phyloP scores from a whole-genome alignment of 495 filamentous ascomycete species.

The Entonaema liquescens region DNA sequence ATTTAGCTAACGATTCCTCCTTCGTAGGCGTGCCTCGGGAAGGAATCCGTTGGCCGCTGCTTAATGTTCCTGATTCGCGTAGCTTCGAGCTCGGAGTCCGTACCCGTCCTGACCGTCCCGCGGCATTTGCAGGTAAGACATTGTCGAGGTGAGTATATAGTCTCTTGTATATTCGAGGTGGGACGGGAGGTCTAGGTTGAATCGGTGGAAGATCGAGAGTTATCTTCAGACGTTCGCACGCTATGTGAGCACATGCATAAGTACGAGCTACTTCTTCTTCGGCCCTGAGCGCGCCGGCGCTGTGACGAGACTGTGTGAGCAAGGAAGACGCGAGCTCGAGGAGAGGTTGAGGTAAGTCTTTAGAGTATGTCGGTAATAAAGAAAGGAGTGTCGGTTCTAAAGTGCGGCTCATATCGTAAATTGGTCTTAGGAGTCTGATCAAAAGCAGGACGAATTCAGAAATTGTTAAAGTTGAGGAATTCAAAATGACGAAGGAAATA shows the following conservation, averaged over 20 bases:
- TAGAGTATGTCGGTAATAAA: slow-evolving; percentile 79
- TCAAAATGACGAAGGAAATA: slow-evolving; percentile 5
- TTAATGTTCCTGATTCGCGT: slow-evolving; percentile 37
- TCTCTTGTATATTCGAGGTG: slow-evolving; percentile 83
- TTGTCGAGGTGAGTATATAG: slow-evolving; percentile 82
- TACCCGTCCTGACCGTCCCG: slow-evolving; percentile 22
- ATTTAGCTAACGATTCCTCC: slow-evolving; percentile 50
- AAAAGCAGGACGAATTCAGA: not conserved
- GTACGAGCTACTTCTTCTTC: slow-evolving; percentile 89
- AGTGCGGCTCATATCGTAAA: slow-evolving; percentile 70
- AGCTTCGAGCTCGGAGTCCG: slow-evolving; percentile 43
- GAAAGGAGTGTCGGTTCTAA: slow-evolving; percentile 79
- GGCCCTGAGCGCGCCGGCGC: slow-evolving; percentile 78
- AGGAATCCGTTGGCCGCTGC: slow-evolving; percentile 37
- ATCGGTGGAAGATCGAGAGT: slow-evolving; percentile 85
- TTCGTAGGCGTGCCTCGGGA: slow-evolving; percentile 43
- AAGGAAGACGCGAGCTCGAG: slow-evolving; percentile 79
- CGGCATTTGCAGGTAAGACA: slow-evolving; percentile 60
- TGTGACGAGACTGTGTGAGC: slow-evolving; percentile 84
- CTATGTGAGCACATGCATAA: slow-evolving; percentile 91
- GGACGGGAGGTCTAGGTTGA: slow-evolving; percentile 80
- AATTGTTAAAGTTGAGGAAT: slow-evolving; percentile 13
- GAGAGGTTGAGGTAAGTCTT: slow-evolving; percentile 76
- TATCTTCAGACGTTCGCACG: slow-evolving; percentile 86
- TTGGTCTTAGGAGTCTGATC: not conserved